Percentiles rank a stretch among this genome's conserved stretches.
Conservation (phyloP, 306 rosid species). For the Geum urbanum region DNA sequence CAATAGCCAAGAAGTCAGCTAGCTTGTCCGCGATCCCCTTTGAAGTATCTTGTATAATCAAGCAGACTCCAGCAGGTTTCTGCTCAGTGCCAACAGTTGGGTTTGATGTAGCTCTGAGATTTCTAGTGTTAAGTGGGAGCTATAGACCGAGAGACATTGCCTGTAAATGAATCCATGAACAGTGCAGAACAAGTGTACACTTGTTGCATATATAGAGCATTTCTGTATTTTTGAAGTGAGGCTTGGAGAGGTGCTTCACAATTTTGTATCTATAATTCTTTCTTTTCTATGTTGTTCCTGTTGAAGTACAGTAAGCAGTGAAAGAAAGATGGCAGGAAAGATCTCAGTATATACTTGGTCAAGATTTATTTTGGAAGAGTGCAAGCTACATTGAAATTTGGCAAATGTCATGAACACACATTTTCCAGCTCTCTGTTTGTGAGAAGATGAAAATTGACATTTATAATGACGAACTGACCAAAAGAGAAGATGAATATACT, state of each 20-base stretch:
- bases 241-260: slow-evolving; percentile 9
- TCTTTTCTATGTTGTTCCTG: background rate
- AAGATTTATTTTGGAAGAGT: background rate
- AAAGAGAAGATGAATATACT: no score
- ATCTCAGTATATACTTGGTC: background rate
- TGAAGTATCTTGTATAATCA: background rate
- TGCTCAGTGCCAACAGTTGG: background rate
- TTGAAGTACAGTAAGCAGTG: background rate
- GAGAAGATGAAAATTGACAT: no score
- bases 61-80: background rate
- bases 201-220: background rate
- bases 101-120: background rate
- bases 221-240: slow-evolving; percentile 11
- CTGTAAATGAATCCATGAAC: background rate
- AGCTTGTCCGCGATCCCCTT: background rate
- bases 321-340: background rate
- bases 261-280: slow-evolving; percentile 19
- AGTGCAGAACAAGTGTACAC: background rate
- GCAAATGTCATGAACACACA: background rate
- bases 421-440: background rate
- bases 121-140: no score
- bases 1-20: background rate
- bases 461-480: no score
- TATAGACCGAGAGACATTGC: background rate
- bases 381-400: background rate